Base-by-base conservation (phyloP, 352 stramenopile genomes). In the Lagenidium giganteum region DNA sequence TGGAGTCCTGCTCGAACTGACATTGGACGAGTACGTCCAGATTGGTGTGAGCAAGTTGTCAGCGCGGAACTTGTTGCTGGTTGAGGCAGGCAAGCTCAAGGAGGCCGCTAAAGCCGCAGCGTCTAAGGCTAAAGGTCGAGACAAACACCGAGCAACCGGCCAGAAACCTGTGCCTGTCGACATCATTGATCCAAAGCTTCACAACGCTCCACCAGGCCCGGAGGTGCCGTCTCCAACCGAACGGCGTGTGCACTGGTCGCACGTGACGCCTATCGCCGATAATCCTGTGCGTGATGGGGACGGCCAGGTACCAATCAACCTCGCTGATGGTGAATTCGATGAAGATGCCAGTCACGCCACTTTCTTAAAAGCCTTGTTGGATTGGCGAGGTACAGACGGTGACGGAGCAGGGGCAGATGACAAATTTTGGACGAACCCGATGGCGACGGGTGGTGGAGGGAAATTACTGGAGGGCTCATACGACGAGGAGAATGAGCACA, bases 301-400 rank as follows among this genome's bases (percentile, higher is more conserved):
- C 28, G 52, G 42, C 6, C 51, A 80, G n/a, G 52, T 62, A 0
- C 64, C 76, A 3, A 67, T 87, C 6, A 93, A 93, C 57, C 50
- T 90, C 17, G 77, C 81, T 0, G 81, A 93, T 40, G 77, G 75
- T 12, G 70, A 75, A 1, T 93, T 90, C 32, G 47, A 87, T 39
- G 78, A 90, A 52, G 75, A 83, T n/a, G 68, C 46, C 1, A 73
- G 77, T 31, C 81, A 93, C 31, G 60, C 61, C 22, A 87, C 77
- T 5, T 90, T 93, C 41, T 70, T 93, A 61, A 89, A 88, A 26
- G 78, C 77, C 3, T 47, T 93, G 14, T 18, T 91, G 8, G 76
- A 93, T 29, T 93, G 81, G 81, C 72, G 81, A 25, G 53, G 62
- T 9, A 62, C 43, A 12, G 70, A 85, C 27, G 51, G 42, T 13